A percentile compares a stretch with the other conserved stretches of the same genome.
These are phyloP conservation scores for Flaveria floridana DNA, from an alignment of 140 eudicot species.

Conservation along the genomic window DNA sequence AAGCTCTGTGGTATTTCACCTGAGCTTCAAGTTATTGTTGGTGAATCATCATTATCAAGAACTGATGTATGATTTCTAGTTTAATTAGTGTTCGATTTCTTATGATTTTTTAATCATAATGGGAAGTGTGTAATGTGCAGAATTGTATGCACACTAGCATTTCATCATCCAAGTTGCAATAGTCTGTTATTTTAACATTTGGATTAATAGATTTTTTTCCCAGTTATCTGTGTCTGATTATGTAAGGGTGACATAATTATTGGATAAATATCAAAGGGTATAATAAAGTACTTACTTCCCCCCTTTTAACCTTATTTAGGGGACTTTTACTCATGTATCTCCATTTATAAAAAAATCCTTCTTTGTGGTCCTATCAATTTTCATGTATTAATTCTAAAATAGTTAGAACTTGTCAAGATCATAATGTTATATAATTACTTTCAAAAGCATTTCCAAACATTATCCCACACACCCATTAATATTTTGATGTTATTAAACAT, in stretches of 20 bases:
- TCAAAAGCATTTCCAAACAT: not conserved
- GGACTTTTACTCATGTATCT: not conserved
- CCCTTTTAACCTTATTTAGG: not conserved
- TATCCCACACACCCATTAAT: not conserved
- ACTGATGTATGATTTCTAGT: slow-evolving; percentile 47
- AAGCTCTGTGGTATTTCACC: slow-evolving; percentile 68
- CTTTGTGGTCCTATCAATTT: not conserved
- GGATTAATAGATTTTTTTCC: not conserved
- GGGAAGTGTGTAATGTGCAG: not conserved
- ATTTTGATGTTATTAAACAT: slow-evolving; percentile 17
- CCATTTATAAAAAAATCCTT: not conserved
- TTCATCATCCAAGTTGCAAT: not conserved
- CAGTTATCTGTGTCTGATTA: not conserved
- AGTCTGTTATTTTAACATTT: not conserved
- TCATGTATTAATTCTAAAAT: not conserved
- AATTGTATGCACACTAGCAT: not conserved
- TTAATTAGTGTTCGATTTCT: not conserved
- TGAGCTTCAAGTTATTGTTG: slow-evolving; percentile 60
- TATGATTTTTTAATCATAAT: not conserved
- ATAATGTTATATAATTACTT: not conserved
- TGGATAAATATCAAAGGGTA: not conserved
- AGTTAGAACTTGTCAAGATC: not conserved
- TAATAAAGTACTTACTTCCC: not conserved
- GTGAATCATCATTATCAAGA: slow-evolving; percentile 58
- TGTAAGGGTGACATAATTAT: not conserved